Evolutionary conservation across 305 asterid genomes (phyloP), one percentile per base, ranked within the genome.

Genomic region (Rubia peregrina): DNA sequence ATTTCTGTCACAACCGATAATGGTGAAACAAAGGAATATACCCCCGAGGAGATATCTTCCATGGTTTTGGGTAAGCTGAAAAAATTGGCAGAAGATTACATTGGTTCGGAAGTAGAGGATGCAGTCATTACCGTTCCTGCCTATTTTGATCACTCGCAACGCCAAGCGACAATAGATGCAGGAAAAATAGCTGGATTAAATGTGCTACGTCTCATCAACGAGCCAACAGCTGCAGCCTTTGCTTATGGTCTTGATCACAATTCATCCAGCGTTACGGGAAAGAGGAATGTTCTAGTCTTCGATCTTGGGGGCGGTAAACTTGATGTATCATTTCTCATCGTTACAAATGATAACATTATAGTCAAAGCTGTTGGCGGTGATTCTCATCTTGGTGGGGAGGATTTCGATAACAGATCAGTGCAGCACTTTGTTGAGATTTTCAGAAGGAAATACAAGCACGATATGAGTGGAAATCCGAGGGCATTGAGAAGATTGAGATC

Each of bases 61-160:
- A 43, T 12, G 57, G 57, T 66, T 30, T 8, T 66, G 1, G 12
- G 7, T 0, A 66, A 43, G 57, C 24, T 66, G 21, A 66, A 44
- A 43, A 13, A 41, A 24, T 49, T 56, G 7, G 74, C 67, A 0
- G 67, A 63, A 21, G 67, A 60, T 2, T 75, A 13, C 56, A 65
- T 75, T 30, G 74, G 79, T 16, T 10, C 71, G 1, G 30, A 70
- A 0, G 61, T 75, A 2, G 30, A 64, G 53, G 67, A 70, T 19
- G 75, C 71, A 4, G 79, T 75, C n/a, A 71, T 75, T 4, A 75
- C 79, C 1, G 79, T 75, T 16, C 79, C 79, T 0, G 79, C 79
- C n/a, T 69, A 69, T 22, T 69, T 75, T 38, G 48, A 67, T 60
- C 68, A 71, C n/a, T 71, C 61, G 0, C 74, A 71, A 68, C 67